Evolutionary conservation across 805 yeast species (phyloP).

Genomic region (Zygosaccharomyces gambellarensis): DNA sequence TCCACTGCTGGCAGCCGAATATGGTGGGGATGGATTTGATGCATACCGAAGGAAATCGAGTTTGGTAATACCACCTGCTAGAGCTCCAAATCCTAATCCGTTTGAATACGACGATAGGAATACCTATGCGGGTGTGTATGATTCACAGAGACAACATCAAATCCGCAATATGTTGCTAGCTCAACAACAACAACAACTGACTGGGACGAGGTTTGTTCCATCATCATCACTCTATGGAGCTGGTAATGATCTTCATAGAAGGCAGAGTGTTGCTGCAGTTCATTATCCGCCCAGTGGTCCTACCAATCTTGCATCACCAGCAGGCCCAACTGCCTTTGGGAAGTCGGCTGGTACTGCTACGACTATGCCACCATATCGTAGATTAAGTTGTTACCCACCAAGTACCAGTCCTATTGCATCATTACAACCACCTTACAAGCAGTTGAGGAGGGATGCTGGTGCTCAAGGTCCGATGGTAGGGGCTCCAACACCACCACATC

Average conservation of each 20-base stretch:
- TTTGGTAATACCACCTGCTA: constrained; percentile 39
- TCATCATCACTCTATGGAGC: constrained; percentile 12
- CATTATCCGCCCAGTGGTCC: constrained; percentile 8
- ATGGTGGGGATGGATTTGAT: constrained; percentile 10
- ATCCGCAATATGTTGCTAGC: constrained; percentile 8
- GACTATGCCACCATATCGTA: constrained; percentile 24
- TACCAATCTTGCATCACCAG: neutral
- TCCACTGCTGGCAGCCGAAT: constrained; percentile 3
- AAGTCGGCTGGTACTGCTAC: constrained; percentile 10
- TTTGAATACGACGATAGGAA: constrained; percentile 30
- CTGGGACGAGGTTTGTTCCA: constrained; percentile 21
- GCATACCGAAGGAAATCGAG: constrained; percentile 31
- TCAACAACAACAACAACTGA: constrained; percentile 13
- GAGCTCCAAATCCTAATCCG: constrained; percentile 43
- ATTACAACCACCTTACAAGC: constrained; percentile 31
- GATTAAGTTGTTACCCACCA: constrained; percentile 29
- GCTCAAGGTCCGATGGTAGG: constrained; percentile 4
- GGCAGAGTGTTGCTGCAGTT: constrained; percentile 17
- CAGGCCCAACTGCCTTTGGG: constrained; percentile 7
- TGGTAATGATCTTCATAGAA: constrained; percentile 12
- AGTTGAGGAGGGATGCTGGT: constrained; percentile 32
- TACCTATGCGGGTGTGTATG: constrained; percentile 12
- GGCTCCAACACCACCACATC: constrained; percentile 19
- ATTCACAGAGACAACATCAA: constrained; percentile 10
- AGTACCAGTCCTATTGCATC: constrained; percentile 22